Conservation (phyloP, 352 stramenopile genomes). For the Pythium inflatum region DNA sequence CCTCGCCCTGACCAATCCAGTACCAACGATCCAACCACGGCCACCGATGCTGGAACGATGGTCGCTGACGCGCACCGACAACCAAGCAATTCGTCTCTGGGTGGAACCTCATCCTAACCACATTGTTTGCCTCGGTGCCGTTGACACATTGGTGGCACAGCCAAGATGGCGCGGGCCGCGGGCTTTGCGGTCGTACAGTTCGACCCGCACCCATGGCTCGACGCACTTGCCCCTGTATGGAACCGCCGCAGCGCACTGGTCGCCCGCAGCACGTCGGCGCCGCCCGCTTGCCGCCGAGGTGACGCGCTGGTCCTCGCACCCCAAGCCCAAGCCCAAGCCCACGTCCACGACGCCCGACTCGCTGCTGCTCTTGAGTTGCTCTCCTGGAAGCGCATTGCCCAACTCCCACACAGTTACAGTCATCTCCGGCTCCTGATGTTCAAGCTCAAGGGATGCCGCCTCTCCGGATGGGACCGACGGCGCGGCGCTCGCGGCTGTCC, state of each 20-base stretch:
- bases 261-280: too few species aligned
- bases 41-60: not conserved
- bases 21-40: not conserved
- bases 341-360: not conserved
- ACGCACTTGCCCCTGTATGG: not conserved
- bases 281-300: not conserved
- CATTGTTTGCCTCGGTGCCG: not conserved
- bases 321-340: too few species aligned
- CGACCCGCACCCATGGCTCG: not conserved
- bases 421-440: not conserved
- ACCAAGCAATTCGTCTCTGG: not conserved
- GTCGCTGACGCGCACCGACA: not conserved
- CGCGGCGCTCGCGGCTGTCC: not conserved
- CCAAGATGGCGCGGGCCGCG: too few species aligned
- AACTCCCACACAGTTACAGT: not conserved
- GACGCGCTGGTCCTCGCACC: too few species aligned
- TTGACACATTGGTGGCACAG: not conserved
- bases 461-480: not conserved
- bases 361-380: not conserved
- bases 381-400: not conserved
- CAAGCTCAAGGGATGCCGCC: not conserved
- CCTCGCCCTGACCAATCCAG: too few species aligned
- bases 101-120: not conserved
- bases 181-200: not conserved
- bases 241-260: not conserved